These are phyloP conservation scores for Penicillium polonicum DNA, from an alignment of 2,329 filamentous ascomycete species.

Conservation along the genomic window DNA sequence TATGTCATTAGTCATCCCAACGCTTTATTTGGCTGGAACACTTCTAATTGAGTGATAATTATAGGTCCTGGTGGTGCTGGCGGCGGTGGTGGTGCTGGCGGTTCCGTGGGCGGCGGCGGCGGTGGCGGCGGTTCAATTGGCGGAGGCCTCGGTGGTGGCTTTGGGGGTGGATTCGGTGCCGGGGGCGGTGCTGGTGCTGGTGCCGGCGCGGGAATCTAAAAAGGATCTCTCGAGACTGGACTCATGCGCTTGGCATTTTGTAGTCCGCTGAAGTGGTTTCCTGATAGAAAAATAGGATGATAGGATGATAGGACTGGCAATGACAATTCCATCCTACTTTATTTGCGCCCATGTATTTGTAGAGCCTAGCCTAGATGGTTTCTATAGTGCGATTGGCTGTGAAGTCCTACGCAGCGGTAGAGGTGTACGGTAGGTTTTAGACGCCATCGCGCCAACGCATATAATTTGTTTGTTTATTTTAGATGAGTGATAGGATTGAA, in stretches of 20 bases:
- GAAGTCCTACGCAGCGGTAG: too few species aligned
- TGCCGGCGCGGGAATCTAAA: not conserved
- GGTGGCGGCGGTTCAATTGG: constrained; percentile 6
- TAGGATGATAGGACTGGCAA: not conserved
- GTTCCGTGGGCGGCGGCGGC: not conserved
- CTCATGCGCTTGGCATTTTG: not conserved
- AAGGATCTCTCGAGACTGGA: not conserved
- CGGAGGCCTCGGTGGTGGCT: constrained; percentile 1
- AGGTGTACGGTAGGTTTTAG: too few species aligned
- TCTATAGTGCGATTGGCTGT: too few species aligned
- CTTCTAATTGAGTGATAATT: not conserved
- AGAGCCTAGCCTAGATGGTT: too few species aligned
- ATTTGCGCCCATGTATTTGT: not conserved
- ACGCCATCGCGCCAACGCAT: too few species aligned
- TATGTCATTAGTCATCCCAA: not conserved
- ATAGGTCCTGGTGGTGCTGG: not conserved
- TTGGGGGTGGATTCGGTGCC: constrained; percentile 2
- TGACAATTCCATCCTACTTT: not conserved
- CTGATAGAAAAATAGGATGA: not conserved
- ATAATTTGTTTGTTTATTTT: too few species aligned
- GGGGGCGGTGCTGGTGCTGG: not conserved
- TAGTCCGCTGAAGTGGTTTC: not conserved
- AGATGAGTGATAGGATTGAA: too few species aligned
- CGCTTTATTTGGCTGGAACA: too few species aligned
- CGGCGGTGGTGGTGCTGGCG: not conserved